Evolutionary conservation across 306 rosid species (phyloP), one percentile per base, ranked within the genome.

Genomic region (Astragalus glycyphyllos): DNA sequence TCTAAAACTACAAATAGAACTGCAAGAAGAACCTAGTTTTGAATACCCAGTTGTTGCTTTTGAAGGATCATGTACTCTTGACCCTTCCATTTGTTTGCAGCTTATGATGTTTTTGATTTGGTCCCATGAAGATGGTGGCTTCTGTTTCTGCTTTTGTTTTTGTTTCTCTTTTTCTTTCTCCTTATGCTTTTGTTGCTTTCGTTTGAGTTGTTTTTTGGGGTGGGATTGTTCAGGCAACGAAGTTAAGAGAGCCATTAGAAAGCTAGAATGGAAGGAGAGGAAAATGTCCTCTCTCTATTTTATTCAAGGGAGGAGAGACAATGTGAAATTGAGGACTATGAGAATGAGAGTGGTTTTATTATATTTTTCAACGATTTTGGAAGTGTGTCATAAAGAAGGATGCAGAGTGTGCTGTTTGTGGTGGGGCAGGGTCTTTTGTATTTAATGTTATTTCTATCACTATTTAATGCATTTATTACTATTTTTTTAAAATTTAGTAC

Each of bases 1-100:
- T 68, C 77, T 81, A 80, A 95, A 91, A 82, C 95, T 91, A 79
- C 99, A 95, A 17, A 95, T 89, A 4, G 99, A 95, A 74, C 96
- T 69, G 81, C 97, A 95, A 14, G 99, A 89, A n/a, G 95, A 89
- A 0, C 97, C 91, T 8, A 95, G 34, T 78, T 84, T 94, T 0
- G 97, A 87, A 76, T 83, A 74, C 0, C 79, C 86, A 8, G 45
- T 79, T 14, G 63, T 77, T 9, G 66, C 79, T 46, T 85, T 87
- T 2, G 89, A 81, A 1, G 96, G 97, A 77, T 89, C 90, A 17
- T 89, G 96, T 8, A 95, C 97, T 35, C 73, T 79, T 0, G 91
- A 80, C 8, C 84, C 91, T 86, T 94, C 96, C 53, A 93, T 75
- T 83, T 95, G 96, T 71, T 91, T 95, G 75, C 99, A 95, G 60